Percentiles rank a stretch among this genome's conserved stretches.
Conservation (phyloP, 305 asterid genomes). For the Nicotiana rustica region DNA sequence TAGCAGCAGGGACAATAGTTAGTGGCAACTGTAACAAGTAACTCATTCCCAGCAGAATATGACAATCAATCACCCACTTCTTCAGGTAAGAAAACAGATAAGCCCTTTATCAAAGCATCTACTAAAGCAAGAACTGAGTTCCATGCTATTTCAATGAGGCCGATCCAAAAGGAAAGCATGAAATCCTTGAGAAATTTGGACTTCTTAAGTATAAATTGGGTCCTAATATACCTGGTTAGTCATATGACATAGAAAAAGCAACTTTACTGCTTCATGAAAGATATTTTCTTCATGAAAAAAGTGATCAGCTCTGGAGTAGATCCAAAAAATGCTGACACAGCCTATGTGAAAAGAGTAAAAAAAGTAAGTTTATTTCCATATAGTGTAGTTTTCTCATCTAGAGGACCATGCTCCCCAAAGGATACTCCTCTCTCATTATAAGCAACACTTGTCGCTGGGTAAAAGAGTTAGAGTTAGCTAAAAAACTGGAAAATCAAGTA, state of each 20-base stretch:
- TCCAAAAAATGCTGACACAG: background rate
- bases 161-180: background rate
- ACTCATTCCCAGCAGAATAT: constrained; percentile 12
- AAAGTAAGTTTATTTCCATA: background rate
- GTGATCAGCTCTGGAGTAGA: background rate
- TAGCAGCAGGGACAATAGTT: constrained; percentile 4
- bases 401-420: constrained; percentile 27
- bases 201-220: constrained; percentile 3
- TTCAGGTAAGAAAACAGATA: background rate
- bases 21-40: constrained; percentile 17
- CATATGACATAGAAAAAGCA: background rate
- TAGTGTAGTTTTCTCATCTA: constrained; percentile 14
- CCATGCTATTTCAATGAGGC: background rate
- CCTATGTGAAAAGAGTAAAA: background rate
- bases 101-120: background rate
- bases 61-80: constrained; percentile 4
- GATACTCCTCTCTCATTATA: constrained; percentile 10
- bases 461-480: constrained; percentile 17
- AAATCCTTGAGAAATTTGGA: constrained; percentile 24
- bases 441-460: background rate
- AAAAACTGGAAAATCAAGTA: background rate
- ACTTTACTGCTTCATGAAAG: background rate
- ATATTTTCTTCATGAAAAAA: background rate
- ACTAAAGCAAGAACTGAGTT: background rate
- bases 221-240: background rate